These are phyloP conservation scores for Talaromyces stipitatus DNA, from an alignment of 495 filamentous ascomycete genomes.

Conservation along the genomic window DNA sequence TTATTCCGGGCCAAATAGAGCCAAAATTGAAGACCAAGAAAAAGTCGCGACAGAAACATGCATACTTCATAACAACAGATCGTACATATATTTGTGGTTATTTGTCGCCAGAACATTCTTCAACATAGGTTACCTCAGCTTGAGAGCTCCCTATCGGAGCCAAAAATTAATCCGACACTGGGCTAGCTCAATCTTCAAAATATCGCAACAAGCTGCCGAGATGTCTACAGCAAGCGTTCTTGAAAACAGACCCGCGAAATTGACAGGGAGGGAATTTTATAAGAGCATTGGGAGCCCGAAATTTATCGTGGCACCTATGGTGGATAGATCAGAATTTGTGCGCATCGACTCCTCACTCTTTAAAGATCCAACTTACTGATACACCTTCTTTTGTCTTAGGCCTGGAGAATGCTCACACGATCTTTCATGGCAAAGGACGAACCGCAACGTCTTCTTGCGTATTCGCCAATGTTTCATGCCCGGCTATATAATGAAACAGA, in stretches of 20 bases:
- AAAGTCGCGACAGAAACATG: neutral
- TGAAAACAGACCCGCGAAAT: slow-evolving; percentile 35
- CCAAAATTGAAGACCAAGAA: neutral
- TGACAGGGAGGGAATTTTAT: slow-evolving; percentile 84
- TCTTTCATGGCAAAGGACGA: slow-evolving; percentile 69
- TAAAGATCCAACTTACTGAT: too few relatives aligned
- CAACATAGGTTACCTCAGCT: slow-evolving; percentile 24
- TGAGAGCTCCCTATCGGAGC: slow-evolving; percentile 23
- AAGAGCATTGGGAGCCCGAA: slow-evolving; percentile 87
- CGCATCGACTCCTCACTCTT: slow-evolving; percentile 24
- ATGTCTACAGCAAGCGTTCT: slow-evolving; percentile 15
- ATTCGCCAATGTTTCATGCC: slow-evolving; percentile 93
- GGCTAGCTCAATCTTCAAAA: slow-evolving; percentile 13
- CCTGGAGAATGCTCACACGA: slow-evolving; percentile 90
- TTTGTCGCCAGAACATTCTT: neutral
- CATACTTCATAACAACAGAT: neutral
- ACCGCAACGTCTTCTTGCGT: slow-evolving; percentile 58
- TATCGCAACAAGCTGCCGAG: slow-evolving; percentile 16
- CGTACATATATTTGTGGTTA: neutral
- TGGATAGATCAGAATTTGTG: slow-evolving; percentile 96
- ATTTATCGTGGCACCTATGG: slow-evolving; percentile 91
- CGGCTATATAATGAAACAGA: slow-evolving; percentile 69
- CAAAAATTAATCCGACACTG: slow-evolving; percentile 8
- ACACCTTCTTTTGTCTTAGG: slow-evolving; percentile 42
- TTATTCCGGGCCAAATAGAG: slow-evolving; percentile 3